These are phyloP conservation scores for Podila horticola DNA, from an alignment of 192 early-diverging fungal species.

Conservation along the genomic window DNA sequence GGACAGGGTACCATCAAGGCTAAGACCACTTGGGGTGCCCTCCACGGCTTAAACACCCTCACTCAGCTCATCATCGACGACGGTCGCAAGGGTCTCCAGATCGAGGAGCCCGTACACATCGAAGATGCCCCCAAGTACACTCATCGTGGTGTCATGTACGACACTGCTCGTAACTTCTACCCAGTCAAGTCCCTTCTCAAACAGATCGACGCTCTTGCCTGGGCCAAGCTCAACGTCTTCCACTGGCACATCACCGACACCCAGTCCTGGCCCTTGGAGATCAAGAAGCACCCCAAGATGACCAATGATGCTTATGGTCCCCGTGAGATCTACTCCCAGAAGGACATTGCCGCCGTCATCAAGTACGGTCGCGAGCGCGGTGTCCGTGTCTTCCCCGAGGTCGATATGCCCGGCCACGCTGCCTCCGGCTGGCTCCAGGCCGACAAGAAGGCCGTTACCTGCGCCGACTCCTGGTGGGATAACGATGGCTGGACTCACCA, in stretches of 20 bases:
- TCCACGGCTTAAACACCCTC: conserved; percentile 78
- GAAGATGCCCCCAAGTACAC: conserved; percentile 71
- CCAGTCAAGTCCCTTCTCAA: conserved; percentile 64
- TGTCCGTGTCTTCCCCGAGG: conserved; percentile 88
- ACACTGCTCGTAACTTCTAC: conserved; percentile 77
- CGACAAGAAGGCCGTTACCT: conserved; percentile 69
- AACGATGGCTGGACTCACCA: conserved; percentile 66
- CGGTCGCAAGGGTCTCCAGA: conserved; percentile 46
- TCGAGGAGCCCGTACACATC: conserved; percentile 67
- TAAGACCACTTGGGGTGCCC: conserved; percentile 71
- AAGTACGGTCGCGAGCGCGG: conserved; percentile 76
- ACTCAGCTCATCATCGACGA: conserved; percentile 70
- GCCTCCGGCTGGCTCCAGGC: conserved; percentile 59
- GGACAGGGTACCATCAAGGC: conserved; percentile 66
- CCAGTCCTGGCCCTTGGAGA: conserved; percentile 78
- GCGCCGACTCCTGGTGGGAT: conserved; percentile 66
- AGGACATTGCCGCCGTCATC: conserved; percentile 73
- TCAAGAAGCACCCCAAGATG: conserved; percentile 69
- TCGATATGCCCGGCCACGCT: conserved; percentile 87
- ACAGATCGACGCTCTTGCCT: conserved; percentile 75
- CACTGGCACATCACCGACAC: conserved; percentile 81
- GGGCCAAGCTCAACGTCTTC: conserved; percentile 80
- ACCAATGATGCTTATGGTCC: conserved; percentile 74
- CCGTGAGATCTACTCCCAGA: conserved; percentile 72
- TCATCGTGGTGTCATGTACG: conserved; percentile 76